A percentile compares a stretch with the other conserved stretches of the same genome.
Evolutionary conservation across 108 stramenopile species (phyloP).

Genomic region (Cyclostephanos invisitatus): DNA sequence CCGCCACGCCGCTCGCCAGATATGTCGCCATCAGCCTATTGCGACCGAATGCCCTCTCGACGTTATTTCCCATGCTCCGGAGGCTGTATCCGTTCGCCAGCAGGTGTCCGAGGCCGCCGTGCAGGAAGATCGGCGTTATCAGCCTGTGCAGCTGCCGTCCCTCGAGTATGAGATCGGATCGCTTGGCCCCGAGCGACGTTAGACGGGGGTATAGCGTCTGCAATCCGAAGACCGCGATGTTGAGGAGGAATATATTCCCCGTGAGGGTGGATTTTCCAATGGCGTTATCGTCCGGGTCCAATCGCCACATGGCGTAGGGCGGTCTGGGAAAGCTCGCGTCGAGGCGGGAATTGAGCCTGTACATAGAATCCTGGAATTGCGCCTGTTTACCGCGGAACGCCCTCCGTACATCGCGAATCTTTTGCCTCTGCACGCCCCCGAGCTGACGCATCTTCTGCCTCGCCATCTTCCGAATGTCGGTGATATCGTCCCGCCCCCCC

Average conservation of each 20-base stretch:
- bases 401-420: slow-evolving; percentile 28
- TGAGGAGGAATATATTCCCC: slow-evolving; percentile 41
- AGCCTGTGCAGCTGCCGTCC: slow-evolving; percentile 77
- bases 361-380: slow-evolving; percentile 24
- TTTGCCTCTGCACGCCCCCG: slow-evolving; percentile 17
- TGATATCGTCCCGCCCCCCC: no score
- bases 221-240: slow-evolving; percentile 56
- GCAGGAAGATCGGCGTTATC: slow-evolving; percentile 78
- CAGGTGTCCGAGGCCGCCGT: slow-evolving; percentile 70
- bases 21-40: slow-evolving; percentile 67
- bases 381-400: slow-evolving; percentile 32
- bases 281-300: slow-evolving; percentile 9
- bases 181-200: slow-evolving; percentile 68
- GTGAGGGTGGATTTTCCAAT: slow-evolving; percentile 39
- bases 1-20: slow-evolving; percentile 67
- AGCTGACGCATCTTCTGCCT: slow-evolving; percentile 13
- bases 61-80: slow-evolving; percentile 58
- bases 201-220: slow-evolving; percentile 61
- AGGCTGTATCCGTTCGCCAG: slow-evolving; percentile 73
- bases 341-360: slow-evolving; percentile 26
- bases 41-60: slow-evolving; percentile 64
- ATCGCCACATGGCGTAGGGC: slow-evolving; percentile 38
- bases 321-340: slow-evolving; percentile 26
- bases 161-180: slow-evolving; percentile 60
- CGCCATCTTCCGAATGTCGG: not conserved